Conservation (phyloP, 768 basidiomycete genomes). For the Trametes elegans region DNA sequence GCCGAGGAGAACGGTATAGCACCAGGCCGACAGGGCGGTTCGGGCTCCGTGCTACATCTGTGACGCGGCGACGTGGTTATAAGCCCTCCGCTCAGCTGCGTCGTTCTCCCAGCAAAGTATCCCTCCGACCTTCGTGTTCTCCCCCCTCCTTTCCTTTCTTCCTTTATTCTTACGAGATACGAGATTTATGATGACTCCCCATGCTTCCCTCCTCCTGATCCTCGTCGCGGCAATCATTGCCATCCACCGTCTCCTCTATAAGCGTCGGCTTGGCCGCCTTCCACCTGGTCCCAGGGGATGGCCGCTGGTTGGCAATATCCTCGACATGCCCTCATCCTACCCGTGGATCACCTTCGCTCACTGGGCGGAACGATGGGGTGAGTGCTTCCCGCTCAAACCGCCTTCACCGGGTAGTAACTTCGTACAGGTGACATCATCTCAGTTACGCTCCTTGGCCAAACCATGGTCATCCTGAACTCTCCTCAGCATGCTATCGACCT, state of each 20-base stretch:
- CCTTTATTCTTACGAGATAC: no score
- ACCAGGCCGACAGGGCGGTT: not conserved
- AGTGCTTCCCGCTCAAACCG: not conserved
- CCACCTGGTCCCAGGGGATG: conserved; percentile 29
- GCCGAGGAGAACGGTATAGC: not conserved
- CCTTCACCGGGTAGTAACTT: not conserved
- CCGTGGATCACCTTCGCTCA: conserved; percentile 18
- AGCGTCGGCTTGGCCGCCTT: conserved; percentile 18
- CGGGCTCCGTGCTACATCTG: not conserved
- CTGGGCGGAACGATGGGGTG: conserved; percentile 32
- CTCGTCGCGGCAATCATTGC: not conserved
- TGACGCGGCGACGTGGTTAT: not conserved
- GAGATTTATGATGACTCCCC: not conserved
- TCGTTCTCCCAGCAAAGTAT: no score
- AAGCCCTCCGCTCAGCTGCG: no score
- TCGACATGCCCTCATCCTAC: not conserved
- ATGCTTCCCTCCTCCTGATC: not conserved
- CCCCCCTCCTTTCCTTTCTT: not conserved
- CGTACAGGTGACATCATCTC: conserved; percentile 29
- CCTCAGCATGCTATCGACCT: conserved; percentile 25
- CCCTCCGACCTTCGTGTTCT: no score
- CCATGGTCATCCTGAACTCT: conserved; percentile 31
- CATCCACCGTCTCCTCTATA: not conserved
- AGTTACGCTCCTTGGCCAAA: conserved; percentile 27
- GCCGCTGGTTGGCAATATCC: conserved; percentile 16